Evolutionary conservation across 768 basidiomycete genomes (phyloP).

Genomic region (Nevesoporus exiguus): DNA sequence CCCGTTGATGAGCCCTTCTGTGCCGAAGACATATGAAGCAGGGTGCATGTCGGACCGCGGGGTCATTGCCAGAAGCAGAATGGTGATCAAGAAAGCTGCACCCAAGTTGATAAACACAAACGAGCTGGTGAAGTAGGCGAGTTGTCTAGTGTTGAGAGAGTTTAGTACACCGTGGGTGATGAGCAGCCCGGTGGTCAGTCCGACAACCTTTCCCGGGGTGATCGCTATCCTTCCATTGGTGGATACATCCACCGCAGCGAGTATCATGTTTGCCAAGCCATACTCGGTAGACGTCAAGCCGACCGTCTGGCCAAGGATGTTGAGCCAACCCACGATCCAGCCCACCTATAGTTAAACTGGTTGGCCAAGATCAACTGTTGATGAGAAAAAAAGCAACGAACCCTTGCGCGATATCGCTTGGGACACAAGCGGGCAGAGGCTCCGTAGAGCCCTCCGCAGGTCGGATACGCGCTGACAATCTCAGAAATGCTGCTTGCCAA

Average conservation of each 20-base stretch:
- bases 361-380: neutral
- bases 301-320: constrained; percentile 24
- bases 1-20: constrained; percentile 36
- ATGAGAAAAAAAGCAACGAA: constrained; percentile 24
- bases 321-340: constrained; percentile 34
- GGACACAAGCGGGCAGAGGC: constrained; percentile 76
- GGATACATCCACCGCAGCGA: constrained; percentile 25
- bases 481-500: constrained; percentile 31
- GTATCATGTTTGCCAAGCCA: constrained; percentile 36
- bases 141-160: constrained; percentile 42
- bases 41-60: constrained; percentile 53
- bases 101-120: constrained; percentile 48
- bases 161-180: constrained; percentile 42
- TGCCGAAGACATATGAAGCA: constrained; percentile 54
- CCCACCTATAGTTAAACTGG: constrained; percentile 17
- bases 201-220: constrained; percentile 39
- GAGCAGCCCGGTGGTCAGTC: constrained; percentile 40
- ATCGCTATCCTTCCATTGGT: constrained; percentile 34
- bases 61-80: constrained; percentile 43
- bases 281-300: constrained; percentile 36
- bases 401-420: constrained; percentile 58
- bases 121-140: constrained; percentile 30
- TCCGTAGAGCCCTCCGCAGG: constrained; percentile 48
- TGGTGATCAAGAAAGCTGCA: constrained; percentile 40
- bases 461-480: constrained; percentile 32